These are phyloP conservation scores for Kuraishia hungarica DNA, from an alignment of 805 yeast genomes.

Conservation along the genomic window DNA sequence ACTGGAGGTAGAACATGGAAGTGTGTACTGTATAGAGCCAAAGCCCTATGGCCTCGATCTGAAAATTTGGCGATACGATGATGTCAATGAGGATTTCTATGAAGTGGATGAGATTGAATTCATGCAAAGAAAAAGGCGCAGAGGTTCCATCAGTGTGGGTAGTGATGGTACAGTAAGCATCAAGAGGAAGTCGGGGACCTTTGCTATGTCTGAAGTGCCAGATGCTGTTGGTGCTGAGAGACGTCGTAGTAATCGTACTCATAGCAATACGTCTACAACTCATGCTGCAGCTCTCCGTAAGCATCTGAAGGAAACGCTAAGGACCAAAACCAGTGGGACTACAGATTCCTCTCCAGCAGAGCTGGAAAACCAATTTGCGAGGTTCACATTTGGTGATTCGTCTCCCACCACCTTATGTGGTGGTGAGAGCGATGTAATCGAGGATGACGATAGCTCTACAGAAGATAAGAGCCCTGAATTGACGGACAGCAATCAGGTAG, in stretches of 20 bases:
- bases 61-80: slow-evolving; percentile 27
- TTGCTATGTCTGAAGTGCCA: not conserved
- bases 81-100: slow-evolving; percentile 23
- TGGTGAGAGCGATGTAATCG: not conserved
- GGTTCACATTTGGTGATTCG: not conserved
- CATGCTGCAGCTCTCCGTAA: not conserved
- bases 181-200: not conserved
- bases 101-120: slow-evolving; percentile 29
- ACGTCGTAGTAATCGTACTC: not conserved
- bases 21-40: slow-evolving; percentile 27
- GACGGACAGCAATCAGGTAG: not conserved
- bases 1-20: slow-evolving; percentile 26
- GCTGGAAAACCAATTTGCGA: not conserved
- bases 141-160: slow-evolving; percentile 13
- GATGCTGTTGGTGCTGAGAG: not conserved
- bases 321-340: not conserved
- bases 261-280: not conserved
- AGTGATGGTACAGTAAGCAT: not conserved
- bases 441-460: not conserved
- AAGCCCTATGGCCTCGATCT: slow-evolving; percentile 29
- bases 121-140: slow-evolving; percentile 23
- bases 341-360: not conserved
- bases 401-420: not conserved
- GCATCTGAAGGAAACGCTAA: not conserved
- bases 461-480: not conserved